Percentiles rank a stretch among this genome's conserved stretches.
phyloP scores from a whole-genome alignment of 352 stramenopile species.

The Phytophthora litchii region DNA sequence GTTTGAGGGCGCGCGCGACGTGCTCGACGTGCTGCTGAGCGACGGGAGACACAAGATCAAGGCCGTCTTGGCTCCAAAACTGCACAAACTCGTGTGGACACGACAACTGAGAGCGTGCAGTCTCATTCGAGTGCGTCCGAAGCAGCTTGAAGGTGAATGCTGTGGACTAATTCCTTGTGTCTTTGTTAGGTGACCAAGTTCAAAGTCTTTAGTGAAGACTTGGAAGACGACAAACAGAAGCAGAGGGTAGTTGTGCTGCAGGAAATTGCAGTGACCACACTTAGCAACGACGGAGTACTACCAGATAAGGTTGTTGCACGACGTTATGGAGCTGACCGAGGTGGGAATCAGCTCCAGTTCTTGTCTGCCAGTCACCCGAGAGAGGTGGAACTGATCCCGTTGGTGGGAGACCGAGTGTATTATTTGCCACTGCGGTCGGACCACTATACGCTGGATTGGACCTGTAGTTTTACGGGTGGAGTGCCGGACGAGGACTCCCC shows the following conservation, averaged over 20 bases:
- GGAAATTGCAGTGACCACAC: conserved; percentile 11
- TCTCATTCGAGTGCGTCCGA: conserved; percentile 39
- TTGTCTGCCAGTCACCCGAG: conserved; percentile 38
- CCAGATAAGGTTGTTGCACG: conserved; percentile 24
- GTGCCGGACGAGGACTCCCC: conserved; percentile 36
- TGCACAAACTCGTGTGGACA: conserved; percentile 52
- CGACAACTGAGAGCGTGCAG: conserved; percentile 33
- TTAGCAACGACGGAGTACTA: conserved; percentile 4
- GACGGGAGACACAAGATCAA: conserved; percentile 64
- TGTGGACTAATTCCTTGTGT: background rate
- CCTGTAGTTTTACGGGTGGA: conserved; percentile 36
- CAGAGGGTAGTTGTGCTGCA: conserved; percentile 29
- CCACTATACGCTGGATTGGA: conserved; percentile 55
- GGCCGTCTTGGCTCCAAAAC: conserved; percentile 41
- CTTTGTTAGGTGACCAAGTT: conserved; percentile 35
- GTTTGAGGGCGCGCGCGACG: conserved; percentile 34
- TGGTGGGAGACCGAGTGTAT: conserved; percentile 53
- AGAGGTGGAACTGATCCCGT: conserved; percentile 52
- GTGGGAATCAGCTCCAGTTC: conserved; percentile 39
- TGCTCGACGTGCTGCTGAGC: conserved; percentile 72
- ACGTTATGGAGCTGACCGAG: background rate
- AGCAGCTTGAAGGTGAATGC: background rate
- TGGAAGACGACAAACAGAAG: conserved; percentile 4
- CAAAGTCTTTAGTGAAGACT: conserved; percentile 32
- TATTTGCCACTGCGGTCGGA: conserved; percentile 65